Conservation (phyloP, 1,284 basidiomycete species). For the Moesziomyces parantarcticus region DNA sequence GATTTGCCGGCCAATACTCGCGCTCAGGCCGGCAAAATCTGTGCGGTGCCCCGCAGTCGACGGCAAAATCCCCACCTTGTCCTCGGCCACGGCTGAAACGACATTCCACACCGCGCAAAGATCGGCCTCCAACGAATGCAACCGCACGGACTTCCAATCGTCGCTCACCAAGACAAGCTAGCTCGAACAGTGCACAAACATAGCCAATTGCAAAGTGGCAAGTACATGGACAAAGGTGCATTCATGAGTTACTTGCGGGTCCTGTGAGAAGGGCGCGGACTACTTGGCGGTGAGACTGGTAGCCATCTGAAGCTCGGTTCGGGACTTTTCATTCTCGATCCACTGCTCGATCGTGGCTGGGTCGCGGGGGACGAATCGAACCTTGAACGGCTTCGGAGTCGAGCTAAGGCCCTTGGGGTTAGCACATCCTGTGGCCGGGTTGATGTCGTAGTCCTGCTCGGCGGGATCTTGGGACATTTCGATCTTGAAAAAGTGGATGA, state of each 20-base stretch:
- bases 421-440: slow-evolving; percentile 41
- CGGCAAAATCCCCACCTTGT: background rate
- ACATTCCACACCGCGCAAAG: too few species aligned
- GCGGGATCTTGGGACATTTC: slow-evolving; percentile 6
- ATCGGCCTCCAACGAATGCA: too few species aligned
- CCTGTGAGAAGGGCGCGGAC: too few species aligned
- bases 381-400: slow-evolving; percentile 43
- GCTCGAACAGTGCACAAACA: too few species aligned
- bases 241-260: too few species aligned
- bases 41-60: background rate
- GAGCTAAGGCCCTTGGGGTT: slow-evolving; percentile 44
- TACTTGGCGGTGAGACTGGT: slow-evolving; percentile 8
- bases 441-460: slow-evolving; percentile 34
- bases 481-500: slow-evolving; percentile 50
- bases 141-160: too few species aligned
- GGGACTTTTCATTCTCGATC: slow-evolving; percentile 32
- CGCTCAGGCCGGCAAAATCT: background rate
- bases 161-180: too few species aligned
- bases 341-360: slow-evolving; percentile 17
- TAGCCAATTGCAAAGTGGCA: too few species aligned
- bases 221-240: too few species aligned
- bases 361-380: slow-evolving; percentile 40
- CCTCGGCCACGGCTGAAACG: background rate
- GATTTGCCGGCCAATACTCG: background rate
- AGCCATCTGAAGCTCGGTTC: slow-evolving; percentile 27